Evolutionary conservation across 805 yeast species (phyloP), one percentile per base, ranked within the genome.

Genomic region (Wickerhamomyces alni): DNA sequence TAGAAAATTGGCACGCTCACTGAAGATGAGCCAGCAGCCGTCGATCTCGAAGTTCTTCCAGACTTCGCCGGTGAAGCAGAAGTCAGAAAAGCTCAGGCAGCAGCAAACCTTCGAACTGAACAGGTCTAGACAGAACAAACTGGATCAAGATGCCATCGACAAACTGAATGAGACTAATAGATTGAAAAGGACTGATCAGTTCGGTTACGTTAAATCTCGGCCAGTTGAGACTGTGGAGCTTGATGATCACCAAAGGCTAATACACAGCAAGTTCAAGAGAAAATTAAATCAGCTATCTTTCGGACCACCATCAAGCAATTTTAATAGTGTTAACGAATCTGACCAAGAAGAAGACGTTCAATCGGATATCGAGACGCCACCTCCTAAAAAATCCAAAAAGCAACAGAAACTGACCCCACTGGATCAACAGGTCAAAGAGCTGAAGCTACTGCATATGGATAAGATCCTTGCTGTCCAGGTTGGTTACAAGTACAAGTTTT

Each of bases 401-500:
- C 18, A 38, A 10, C 8, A 11, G 3, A 66, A 66, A 41, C 60
- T 81, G 34, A 84, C 95, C 0, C 96, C 97, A 0, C 60, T 89
- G 28, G 97, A 88, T 48, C 74, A 72, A 44, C 97, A 89, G 59
- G 78, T 80, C 43, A 64, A 79, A 22, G 81, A 78, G 3, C 62
- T 93, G 37, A 88, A 88, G 53, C 48, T 59, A 6, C 51, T 60
- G 2, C 64, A 91, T 54, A 54, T 54, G 37, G 95, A 87, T 48
- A 85, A 85, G 38, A 49, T 93, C 2, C 64, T 93, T 8, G 80
- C 93, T 0, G 70, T 91, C 19, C 93, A 93, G 57, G 94, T 86
- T 3, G 99, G 99, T 0, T 93, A 91, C 63, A 88, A 87, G 59
- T 93, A 79, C 63, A 86, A 85, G 53, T 80, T 89, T 44, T 87